Base-by-base conservation (phyloP, 1,284 basidiomycete species). In the Pulveroboletus sp. region DNA sequence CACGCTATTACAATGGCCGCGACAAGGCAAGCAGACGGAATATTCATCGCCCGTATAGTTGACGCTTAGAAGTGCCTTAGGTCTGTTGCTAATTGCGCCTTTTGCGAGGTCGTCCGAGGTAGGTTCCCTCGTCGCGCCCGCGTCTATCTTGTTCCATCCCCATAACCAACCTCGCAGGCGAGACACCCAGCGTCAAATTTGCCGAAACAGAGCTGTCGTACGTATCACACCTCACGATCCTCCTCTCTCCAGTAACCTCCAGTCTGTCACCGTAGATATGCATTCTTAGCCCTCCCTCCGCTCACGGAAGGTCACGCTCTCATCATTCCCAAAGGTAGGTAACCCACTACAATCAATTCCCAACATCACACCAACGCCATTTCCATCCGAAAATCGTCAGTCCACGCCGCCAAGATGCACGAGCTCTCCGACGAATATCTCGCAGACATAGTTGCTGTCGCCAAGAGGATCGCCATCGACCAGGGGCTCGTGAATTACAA, bases 21-120 rank as follows among this genome's bases (percentile, higher is more conserved):
- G 15, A 18, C 47, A 51, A 64, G 62, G 63, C 50, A 51, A 52
- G 65, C 8, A 18, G 33, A n/a, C 6, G 4, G 5, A 20, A 44
- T 2, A 31, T 29, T 2, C 3, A 18, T 40, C 15, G 5, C 43
- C 2, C 15, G 3, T 22, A 20, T 28, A 17, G 11, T 18, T 54
- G 31, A 49, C 11, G n/a, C 20, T 14, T 35, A 18, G 12, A 15
- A 15, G 24, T 17, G 24, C 35, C 2, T 4, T 44, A 83, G 81
- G 63, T 76, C 74, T 46, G 74, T 82, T 54, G 76, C 81, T 17
- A 75, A 73, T 28, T 95, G 93, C 73, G 74, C 92, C 65, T 96
- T 95, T 78, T 96, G 93, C 81, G 94, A 88, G 76, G 94, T 96
- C 70, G 81, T 93, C 76, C 89, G 90, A 75, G 91, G 92, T 86